These are phyloP conservation scores for Phoma herbarum DNA, from an alignment of 2,329 filamentous ascomycete species.

Conservation along the genomic window DNA sequence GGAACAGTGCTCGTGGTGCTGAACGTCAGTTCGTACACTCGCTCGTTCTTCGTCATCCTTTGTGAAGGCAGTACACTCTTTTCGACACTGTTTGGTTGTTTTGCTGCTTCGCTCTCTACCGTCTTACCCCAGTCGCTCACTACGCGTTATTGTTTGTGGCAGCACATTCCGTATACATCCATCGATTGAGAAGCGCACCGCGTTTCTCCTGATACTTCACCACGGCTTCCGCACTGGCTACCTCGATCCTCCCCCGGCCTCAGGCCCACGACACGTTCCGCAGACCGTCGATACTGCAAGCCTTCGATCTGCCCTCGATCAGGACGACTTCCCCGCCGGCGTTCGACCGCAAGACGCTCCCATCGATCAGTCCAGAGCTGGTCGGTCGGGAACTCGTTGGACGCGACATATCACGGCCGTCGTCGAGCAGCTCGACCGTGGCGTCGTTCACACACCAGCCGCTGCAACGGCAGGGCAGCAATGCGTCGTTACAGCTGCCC, in stretches of 20 bases:
- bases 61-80: conserved; percentile 28
- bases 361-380: conserved; percentile 56
- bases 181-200: conserved; percentile 42
- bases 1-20: conserved; percentile 23
- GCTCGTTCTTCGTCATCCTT: conserved; percentile 22
- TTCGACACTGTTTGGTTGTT: conserved; percentile 29
- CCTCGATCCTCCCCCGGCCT: conserved; percentile 65
- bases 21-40: neutral
- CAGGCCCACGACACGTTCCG: conserved; percentile 63
- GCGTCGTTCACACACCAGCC: conserved; percentile 53
- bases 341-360: conserved; percentile 58
- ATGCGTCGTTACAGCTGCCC: conserved; percentile 59
- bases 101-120: conserved; percentile 37
- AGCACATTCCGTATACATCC: conserved; percentile 20
- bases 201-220: conserved; percentile 49
- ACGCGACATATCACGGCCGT: conserved; percentile 62
- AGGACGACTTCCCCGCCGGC: conserved; percentile 55
- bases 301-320: conserved; percentile 57
- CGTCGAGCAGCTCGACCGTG: conserved; percentile 62
- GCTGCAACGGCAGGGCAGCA: conserved; percentile 52
- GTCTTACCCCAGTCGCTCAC: conserved; percentile 37
- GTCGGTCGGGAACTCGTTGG: conserved; percentile 56
- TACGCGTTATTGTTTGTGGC: conserved; percentile 31
- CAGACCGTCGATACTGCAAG: conserved; percentile 60
- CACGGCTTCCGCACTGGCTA: conserved; percentile 68